Conservation (phyloP, 2,329 filamentous ascomycete genomes). For the Colletotrichum shisoi region DNA sequence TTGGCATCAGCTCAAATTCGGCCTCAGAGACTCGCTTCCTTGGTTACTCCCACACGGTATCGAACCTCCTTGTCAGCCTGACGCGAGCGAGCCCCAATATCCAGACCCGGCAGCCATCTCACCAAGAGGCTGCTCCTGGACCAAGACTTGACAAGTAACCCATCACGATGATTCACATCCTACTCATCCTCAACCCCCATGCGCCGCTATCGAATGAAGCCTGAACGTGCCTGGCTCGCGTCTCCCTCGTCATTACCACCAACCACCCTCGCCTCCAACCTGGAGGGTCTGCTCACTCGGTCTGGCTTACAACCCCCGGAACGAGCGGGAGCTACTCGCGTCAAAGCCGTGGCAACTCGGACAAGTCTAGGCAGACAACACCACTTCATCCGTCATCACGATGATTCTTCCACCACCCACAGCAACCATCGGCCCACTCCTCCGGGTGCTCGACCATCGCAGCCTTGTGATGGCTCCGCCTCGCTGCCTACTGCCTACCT, state of each 20-base stretch:
- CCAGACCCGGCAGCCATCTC: neutral
- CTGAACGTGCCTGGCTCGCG: neutral
- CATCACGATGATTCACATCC: neutral
- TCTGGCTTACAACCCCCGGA: neutral
- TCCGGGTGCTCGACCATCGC: neutral
- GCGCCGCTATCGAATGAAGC: neutral
- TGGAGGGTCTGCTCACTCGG: neutral
- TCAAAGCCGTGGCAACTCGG: neutral
- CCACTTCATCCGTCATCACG: neutral
- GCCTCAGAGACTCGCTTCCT: neutral
- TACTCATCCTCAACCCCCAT: neutral
- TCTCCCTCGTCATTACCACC: neutral
- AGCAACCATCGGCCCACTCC: neutral
- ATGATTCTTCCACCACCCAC: constrained; percentile 2
- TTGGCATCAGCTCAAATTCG: neutral
- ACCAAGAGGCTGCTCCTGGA: too few relatives aligned
- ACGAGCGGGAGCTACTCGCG: neutral
- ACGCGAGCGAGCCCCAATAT: neutral
- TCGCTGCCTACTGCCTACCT: neutral
- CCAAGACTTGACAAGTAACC: neutral
- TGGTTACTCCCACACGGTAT: neutral
- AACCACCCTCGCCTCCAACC: neutral
- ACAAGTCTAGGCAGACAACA: constrained; percentile 12
- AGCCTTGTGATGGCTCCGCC: neutral
- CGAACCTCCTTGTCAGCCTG: neutral